Base-by-base conservation (phyloP, 2,329 filamentous ascomycete genomes). In the Fusarium tuaranense region DNA sequence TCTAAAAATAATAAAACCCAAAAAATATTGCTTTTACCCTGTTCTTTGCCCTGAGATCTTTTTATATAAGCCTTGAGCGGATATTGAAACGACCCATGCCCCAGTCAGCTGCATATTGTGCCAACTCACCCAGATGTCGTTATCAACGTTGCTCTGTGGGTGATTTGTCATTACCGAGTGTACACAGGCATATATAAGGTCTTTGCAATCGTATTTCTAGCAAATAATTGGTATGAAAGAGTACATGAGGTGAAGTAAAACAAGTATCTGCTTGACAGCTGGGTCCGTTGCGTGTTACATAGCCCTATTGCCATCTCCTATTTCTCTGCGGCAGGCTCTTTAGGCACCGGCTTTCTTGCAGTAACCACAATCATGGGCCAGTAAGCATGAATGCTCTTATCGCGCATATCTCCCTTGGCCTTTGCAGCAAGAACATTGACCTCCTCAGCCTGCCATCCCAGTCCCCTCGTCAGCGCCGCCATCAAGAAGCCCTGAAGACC, bases 341-440 rank as follows among this genome's bases (percentile, higher is more conserved):
- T 39, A 30, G 27, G 32, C 5, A 38, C 30, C 7, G 41, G 39
- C 14, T 65, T 69, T 25, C 65, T 55, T 18, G 34, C 65, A 9
- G 65, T 67, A 36, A 67, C 65, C 13, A 63, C 65, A 63, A 67
- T 67, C 57, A 69, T 62, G 10, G 67, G 63, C 63, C 63, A 69
- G 48, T 69, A 69, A 16, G 67, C 67, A 51, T 69, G 67, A n/a
- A 69, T 55, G 7, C 32, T 57, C 30, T 38, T 62, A 22, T 69
- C 25, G 10, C 55, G 39, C 63, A 69, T 41, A 16, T 67, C 55
- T 22, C 9, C 38, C 30, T 22, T 66, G 22, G 63, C 63, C 22
- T 67, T 39, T 9, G 62, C 48, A 55, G 57, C 55, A n/a, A 69
- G 63, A 32, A 51, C 58, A 16, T 62, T 14, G 12, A 69, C 55